Conservation (phyloP, 2,329 filamentous ascomycete species). For the Fusarium sp. region DNA sequence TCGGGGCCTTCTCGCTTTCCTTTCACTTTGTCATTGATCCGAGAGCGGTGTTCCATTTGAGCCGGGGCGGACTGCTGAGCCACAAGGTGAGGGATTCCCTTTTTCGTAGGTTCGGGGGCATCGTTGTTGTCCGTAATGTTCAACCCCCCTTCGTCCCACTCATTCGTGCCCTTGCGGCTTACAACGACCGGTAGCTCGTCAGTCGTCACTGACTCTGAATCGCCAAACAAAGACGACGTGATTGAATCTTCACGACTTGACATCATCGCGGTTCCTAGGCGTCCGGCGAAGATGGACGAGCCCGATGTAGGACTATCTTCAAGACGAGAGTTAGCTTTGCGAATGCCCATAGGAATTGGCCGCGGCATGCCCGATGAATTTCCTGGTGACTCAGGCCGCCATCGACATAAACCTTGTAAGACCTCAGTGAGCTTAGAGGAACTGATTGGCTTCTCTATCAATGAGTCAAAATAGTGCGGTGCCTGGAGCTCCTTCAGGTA, state of each 20-base stretch:
- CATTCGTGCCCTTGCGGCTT: conserved; percentile 77
- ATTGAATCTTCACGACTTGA: conserved; percentile 92
- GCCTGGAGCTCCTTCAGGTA: conserved; percentile 98
- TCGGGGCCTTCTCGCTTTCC: conserved; percentile 82
- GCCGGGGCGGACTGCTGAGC: conserved; percentile 75
- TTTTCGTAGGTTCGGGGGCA: conserved; percentile 52
- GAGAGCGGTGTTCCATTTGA: conserved; percentile 66
- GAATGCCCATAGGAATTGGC: conserved; percentile 72
- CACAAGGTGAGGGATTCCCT: conserved; percentile 65
- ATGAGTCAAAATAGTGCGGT: conserved; percentile 92
- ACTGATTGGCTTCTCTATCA: conserved; percentile 97
- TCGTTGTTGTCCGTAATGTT: conserved; percentile 74
- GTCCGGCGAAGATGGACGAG: conserved; percentile 76
- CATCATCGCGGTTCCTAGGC: conserved; percentile 80
- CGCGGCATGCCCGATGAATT: conserved; percentile 64
- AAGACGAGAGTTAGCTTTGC: conserved; percentile 70
- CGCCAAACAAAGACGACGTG: conserved; percentile 87
- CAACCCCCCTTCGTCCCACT: conserved; percentile 83
- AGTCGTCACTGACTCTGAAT: conserved; percentile 80
- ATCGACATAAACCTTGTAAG: conserved; percentile 88
- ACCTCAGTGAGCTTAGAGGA: conserved; percentile 91
- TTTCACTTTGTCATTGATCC: conserved; percentile 79
- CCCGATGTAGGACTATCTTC: conserved; percentile 89
- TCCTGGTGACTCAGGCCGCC: conserved; percentile 79
- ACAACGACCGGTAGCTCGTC: conserved; percentile 84